Evolutionary conservation across 2,329 filamentous ascomycete genomes (phyloP).

Genomic region (Colletotrichum lupini): DNA sequence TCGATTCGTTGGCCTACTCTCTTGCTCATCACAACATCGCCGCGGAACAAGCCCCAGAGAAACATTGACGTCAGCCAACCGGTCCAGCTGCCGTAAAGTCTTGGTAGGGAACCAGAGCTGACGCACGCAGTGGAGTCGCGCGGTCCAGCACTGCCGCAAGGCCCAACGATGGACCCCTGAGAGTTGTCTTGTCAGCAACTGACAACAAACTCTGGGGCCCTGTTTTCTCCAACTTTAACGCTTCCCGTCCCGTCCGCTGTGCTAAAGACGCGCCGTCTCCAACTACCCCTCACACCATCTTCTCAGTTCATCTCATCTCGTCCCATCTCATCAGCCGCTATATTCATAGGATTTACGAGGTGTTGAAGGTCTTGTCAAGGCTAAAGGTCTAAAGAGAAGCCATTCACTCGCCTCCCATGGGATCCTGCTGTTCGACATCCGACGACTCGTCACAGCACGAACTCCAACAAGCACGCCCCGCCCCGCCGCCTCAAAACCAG

Average conservation of each 20-base stretch:
- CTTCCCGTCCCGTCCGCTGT: background rate
- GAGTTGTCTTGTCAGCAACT: background rate
- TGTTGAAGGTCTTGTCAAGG: background rate
- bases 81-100: background rate
- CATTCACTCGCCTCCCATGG: background rate
- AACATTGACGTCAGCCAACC: conserved; percentile 15
- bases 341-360: background rate
- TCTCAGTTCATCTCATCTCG: background rate
- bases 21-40: background rate
- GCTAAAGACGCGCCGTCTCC: background rate
- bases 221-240: background rate
- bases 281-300: background rate
- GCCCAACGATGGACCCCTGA: background rate
- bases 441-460: conserved; percentile 18
- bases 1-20: background rate
- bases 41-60: no score
- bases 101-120: conserved; percentile 22
- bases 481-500: background rate
- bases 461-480: conserved; percentile 2
- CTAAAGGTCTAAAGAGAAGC: background rate
- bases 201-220: background rate
- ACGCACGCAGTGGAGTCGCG: conserved; percentile 11
- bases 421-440: conserved; percentile 10
- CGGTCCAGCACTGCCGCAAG: conserved; percentile 1
- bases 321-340: background rate